Percentiles rank a stretch among this genome's conserved stretches.
Conservation (phyloP, 169 alveolate genomes). For the Cryptosporidium andersoni region DNA sequence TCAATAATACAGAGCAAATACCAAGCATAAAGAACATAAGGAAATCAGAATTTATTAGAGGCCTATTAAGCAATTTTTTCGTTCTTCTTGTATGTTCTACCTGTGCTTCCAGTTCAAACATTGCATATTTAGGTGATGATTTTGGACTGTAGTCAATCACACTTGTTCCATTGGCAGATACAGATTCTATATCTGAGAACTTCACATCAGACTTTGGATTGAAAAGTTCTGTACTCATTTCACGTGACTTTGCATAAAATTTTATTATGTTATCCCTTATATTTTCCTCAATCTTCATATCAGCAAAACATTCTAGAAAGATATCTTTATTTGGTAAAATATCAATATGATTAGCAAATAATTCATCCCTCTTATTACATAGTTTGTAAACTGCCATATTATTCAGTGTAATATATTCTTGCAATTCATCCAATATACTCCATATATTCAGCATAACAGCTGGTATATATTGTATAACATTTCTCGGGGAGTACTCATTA, state of each 20-base stretch:
- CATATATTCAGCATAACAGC: conserved; percentile 79
- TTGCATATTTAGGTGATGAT: conserved; percentile 27
- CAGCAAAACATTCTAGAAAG: conserved; percentile 71
- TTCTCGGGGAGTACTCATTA: conserved; percentile 67
- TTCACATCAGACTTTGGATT: conserved; percentile 11
- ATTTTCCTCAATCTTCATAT: conserved; percentile 73
- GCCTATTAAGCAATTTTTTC: conserved; percentile 51
- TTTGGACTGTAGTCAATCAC: background rate
- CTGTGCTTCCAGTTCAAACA: conserved; percentile 73
- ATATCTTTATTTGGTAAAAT: conserved; percentile 10
- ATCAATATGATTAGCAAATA: conserved; percentile 76
- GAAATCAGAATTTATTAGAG: conserved; percentile 69
- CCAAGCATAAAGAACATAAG: conserved; percentile 73
- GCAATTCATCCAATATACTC: conserved; percentile 82
- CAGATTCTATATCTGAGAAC: background rate
- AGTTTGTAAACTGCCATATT: conserved; percentile 83
- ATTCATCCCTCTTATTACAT: conserved; percentile 82
- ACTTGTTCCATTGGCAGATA: too few relatives aligned
- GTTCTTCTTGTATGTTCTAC: conserved; percentile 71
- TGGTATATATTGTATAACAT: conserved; percentile 76
- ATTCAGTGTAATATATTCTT: conserved; percentile 80
- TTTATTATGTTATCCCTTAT: conserved; percentile 61
- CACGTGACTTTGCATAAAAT: conserved; percentile 50
- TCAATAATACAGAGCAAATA: conserved; percentile 56
- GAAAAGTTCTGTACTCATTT: background rate